Conservation (phyloP, 768 basidiomycete genomes). For the Thelephora aurantiotincta region DNA sequence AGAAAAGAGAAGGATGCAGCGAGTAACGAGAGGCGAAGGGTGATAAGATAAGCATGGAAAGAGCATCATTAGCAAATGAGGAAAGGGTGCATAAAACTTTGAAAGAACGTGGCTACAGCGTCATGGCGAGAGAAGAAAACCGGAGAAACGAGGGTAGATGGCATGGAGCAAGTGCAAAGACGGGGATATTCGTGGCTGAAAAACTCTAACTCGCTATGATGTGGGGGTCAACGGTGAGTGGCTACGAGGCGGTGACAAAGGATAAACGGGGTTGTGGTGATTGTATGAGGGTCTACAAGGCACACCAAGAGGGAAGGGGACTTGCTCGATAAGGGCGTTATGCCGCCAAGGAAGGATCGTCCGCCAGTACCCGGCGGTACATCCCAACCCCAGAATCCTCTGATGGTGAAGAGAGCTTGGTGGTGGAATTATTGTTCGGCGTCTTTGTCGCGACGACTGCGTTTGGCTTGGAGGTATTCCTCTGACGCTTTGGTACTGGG, state of each 20-base stretch:
- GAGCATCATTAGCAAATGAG: not conserved
- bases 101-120: not conserved
- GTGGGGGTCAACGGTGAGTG: no score
- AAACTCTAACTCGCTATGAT: no score
- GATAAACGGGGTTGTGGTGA: no score
- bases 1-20: conserved; percentile 6
- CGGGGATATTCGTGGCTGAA: not conserved
- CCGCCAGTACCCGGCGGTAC: conserved; percentile 69
- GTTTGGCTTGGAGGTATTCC: conserved; percentile 48
- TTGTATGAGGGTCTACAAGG: no score
- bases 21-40: conserved; percentile 17
- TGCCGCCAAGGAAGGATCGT: conserved; percentile 50
- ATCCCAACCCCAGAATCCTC: conserved; percentile 78
- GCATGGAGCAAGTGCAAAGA: not conserved
- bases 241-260: no score
- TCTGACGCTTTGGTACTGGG: conserved; percentile 37
- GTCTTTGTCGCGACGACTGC: conserved; percentile 42
- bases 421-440: conserved; percentile 12
- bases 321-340: conserved; percentile 11
- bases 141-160: not conserved
- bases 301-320: conserved; percentile 2
- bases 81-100: not conserved
- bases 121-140: not conserved
- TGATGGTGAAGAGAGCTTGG: conserved; percentile 46
- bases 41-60: conserved; percentile 1